These are phyloP conservation scores for Ganoderma multipileum DNA, from an alignment of 1,284 basidiomycete species.

Conservation along the genomic window DNA sequence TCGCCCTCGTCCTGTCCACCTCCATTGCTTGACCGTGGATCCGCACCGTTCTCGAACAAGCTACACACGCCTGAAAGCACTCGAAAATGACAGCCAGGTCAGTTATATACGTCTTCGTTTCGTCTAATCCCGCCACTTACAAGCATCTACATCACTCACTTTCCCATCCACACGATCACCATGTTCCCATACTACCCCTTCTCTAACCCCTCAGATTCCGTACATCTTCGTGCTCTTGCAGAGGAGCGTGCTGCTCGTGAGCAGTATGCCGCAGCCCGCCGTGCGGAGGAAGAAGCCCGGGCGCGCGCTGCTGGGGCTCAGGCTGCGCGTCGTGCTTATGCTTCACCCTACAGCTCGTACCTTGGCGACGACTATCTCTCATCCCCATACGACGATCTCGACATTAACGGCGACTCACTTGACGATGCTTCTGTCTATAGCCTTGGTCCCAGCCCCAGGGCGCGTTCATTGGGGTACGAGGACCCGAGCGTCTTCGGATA, in stretches of 20 bases:
- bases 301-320: constrained; percentile 40
- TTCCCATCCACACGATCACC: constrained; percentile 7
- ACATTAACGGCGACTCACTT: constrained; percentile 16
- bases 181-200: constrained; percentile 29
- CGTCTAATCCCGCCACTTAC: neutral
- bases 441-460: neutral
- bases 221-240: constrained; percentile 40
- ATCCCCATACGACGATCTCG: constrained; percentile 23
- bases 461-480: constrained; percentile 15
- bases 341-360: constrained; percentile 35
- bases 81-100: constrained; percentile 11
- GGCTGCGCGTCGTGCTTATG: constrained; percentile 35
- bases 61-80: constrained; percentile 12
- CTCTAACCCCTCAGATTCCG: constrained; percentile 31
- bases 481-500: constrained; percentile 6
- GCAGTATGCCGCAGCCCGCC: constrained; percentile 40
- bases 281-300: constrained; percentile 41
- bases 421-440: constrained; percentile 22
- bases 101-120: constrained; percentile 7
- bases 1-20: too few species aligned
- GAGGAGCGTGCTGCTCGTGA: constrained; percentile 41
- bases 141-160: constrained; percentile 7
- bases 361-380: constrained; percentile 32
- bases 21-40: neutral
- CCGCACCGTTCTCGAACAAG: constrained; percentile 9